A percentile compares a stretch with the other conserved stretches of the same genome.
Evolutionary conservation across 1,139 yeast genomes (phyloP).

Genomic region (Sporopachydermia cereana): DNA sequence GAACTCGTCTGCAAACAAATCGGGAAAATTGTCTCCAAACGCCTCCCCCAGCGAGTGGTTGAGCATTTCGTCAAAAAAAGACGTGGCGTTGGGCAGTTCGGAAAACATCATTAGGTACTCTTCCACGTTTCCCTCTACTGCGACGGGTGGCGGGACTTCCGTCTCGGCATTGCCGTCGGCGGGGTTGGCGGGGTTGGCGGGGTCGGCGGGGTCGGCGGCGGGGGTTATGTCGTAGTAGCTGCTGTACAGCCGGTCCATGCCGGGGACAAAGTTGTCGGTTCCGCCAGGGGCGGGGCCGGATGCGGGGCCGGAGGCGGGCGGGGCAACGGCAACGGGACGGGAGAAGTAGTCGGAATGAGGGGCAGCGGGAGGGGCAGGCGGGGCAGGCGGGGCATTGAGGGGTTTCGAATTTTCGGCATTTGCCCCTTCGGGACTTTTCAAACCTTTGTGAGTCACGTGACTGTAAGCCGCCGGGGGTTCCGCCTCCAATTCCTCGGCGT

Average conservation of each 20-base stretch:
- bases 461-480: background rate
- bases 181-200: background rate
- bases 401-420: background rate
- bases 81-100: conserved; percentile 25
- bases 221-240: background rate
- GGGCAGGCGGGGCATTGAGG: background rate
- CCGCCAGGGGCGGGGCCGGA: background rate
- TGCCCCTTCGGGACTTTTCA: background rate
- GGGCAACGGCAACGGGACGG: background rate
- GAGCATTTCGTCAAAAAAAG: conserved; percentile 19
- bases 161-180: background rate
- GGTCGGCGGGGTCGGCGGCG: background rate
- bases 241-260: background rate
- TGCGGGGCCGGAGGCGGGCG: background rate
- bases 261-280: background rate
- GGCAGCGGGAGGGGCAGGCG: no score
- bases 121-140: conserved; percentile 10
- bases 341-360: background rate
- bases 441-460: background rate
- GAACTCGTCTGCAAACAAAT: background rate
- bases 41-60: conserved; percentile 1
- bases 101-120: conserved; percentile 24
- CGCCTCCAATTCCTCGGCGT: background rate
- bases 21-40: no score
- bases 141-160: no score